Base-by-base conservation (phyloP, 83 land plant genomes). In the Picea engelmannii region DNA sequence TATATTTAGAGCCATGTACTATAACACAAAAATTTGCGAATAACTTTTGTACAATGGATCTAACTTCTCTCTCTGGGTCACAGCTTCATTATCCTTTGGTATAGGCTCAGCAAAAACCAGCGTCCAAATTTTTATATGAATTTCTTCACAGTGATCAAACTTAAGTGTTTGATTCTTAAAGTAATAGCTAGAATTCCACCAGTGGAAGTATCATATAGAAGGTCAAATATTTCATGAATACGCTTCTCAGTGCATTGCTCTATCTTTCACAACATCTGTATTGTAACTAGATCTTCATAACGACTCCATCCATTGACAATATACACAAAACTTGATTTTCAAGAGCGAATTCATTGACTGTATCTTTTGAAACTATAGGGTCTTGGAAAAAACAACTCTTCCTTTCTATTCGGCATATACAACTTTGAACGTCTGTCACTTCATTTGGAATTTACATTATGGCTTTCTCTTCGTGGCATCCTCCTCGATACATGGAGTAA, bases 181-280 rank as follows among this genome's bases (percentile, higher is more conserved):
- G 99, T 94, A 67, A 95, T 84, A 78, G 99, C 99, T 80, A 98
- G 95, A 98, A 98, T 98, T 31, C 99, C 99, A 78, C 99, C 98
- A 47, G 99, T 98, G 58, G 99, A 98, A 71, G 99, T 98, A n/a
- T 98, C 99, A 92, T 98, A 98, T 79, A 98, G 93, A 62, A 98
- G 93, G 82, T 98, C 99, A 89, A 98, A 98, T 86, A 95, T 84
- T 86, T 98, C 99, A 87, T 98, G 95, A 80, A 98, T 93, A 21
- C 83, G 95, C 85, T 90, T 96, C 64, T 98, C 99, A 80, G 98
- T 94, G 24, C 98, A 95, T 82, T 89, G 87, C 84, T 96, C 98
- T 83, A 98, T 91, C 77, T 88, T 92, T 81, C 92, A 90, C 23
- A 98, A 91, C 81, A 95, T 94, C 82, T 96, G 92, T 4, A 98